Evolutionary conservation across 345 rosid genomes (phyloP).

Genomic region (Moringa oleifera): DNA sequence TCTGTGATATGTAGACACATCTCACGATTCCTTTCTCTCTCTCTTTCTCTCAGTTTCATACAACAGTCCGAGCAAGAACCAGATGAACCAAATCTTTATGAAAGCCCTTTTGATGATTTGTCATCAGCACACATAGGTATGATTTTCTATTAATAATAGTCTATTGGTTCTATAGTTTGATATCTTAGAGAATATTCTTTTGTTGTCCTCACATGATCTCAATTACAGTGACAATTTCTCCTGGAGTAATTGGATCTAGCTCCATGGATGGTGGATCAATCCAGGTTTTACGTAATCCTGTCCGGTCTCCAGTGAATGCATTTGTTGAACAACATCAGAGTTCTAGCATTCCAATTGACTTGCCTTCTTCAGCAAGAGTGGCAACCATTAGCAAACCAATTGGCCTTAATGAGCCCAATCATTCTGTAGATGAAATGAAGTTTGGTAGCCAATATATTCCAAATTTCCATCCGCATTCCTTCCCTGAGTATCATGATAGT

Average conservation of each 20-base stretch:
- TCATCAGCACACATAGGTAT: slow-evolving; percentile 48
- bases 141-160: slow-evolving; percentile 14
- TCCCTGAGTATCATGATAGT: slow-evolving; percentile 66
- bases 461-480: slow-evolving; percentile 66
- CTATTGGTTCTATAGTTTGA: slow-evolving; percentile 11
- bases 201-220: slow-evolving; percentile 19
- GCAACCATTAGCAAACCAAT: slow-evolving; percentile 51
- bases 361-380: slow-evolving; percentile 52
- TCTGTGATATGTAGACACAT: background rate
- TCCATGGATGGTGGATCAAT: slow-evolving; percentile 50
- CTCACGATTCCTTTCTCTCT: slow-evolving; percentile 8
- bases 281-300: slow-evolving; percentile 41
- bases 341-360: slow-evolving; percentile 61
- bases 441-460: slow-evolving; percentile 44
- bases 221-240: slow-evolving; percentile 36
- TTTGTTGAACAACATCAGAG: slow-evolving; percentile 58
- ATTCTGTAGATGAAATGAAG: slow-evolving; percentile 43
- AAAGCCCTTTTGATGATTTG: slow-evolving; percentile 37
- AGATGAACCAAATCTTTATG: slow-evolving; percentile 36
- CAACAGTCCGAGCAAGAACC: slow-evolving; percentile 44
- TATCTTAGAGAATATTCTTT: slow-evolving; percentile 5
- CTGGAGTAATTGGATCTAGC: slow-evolving; percentile 38
- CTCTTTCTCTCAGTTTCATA: slow-evolving; percentile 37
- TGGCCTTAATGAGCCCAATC: slow-evolving; percentile 48
- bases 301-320: slow-evolving; percentile 39